These are phyloP conservation scores for Lepidium aucheri DNA, from an alignment of 345 rosid species.

Conservation along the genomic window DNA sequence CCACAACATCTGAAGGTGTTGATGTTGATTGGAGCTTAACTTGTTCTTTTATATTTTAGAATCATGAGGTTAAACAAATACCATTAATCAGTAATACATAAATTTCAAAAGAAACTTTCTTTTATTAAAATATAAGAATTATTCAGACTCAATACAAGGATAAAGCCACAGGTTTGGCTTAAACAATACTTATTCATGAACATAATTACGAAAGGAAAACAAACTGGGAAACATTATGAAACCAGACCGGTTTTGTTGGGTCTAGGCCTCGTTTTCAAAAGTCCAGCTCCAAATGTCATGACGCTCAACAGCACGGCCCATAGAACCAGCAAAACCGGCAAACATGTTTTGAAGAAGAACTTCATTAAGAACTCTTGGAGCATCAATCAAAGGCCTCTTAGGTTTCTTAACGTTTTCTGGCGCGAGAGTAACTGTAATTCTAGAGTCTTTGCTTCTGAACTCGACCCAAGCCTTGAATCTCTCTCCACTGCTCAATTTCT, in stretches of 20 bases:
- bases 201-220: not conserved
- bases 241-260: not conserved
- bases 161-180: constrained; percentile 11
- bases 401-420: constrained; percentile 16
- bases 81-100: not conserved
- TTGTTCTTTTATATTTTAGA: too few relatives aligned
- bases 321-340: constrained; percentile 17
- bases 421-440: constrained; percentile 11
- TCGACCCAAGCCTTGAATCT: constrained; percentile 24
- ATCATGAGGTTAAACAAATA: too few relatives aligned
- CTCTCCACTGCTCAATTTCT: constrained; percentile 15
- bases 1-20: too few relatives aligned
- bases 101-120: not conserved
- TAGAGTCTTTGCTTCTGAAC: constrained; percentile 3
- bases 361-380: constrained; percentile 9
- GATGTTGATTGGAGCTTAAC: too few relatives aligned
- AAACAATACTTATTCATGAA: not conserved
- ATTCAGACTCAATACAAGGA: too few relatives aligned
- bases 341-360: constrained; percentile 18
- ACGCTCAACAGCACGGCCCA: constrained; percentile 21
- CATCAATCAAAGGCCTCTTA: constrained; percentile 18
- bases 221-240: not conserved
- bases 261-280: constrained; percentile 3
- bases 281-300: constrained; percentile 24
- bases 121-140: not conserved